Evolutionary conservation across 2,329 filamentous ascomycete species (phyloP).

Genomic region (Leptodontidium sp.): DNA sequence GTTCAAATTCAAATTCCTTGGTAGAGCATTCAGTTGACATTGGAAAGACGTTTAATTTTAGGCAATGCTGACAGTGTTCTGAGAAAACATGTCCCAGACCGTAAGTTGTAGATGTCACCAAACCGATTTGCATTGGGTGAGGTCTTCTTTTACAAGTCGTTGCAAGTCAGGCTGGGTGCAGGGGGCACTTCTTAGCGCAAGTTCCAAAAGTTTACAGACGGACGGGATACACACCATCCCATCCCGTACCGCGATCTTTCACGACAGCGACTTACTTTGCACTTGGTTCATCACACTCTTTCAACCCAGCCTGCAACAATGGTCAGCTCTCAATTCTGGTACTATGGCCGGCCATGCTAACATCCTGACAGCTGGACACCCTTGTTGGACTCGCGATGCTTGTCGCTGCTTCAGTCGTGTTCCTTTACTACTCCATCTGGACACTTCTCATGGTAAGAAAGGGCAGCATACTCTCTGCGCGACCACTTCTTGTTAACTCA

Average conservation of each 20-base stretch:
- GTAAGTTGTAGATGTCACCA: no score
- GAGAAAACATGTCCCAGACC: no score
- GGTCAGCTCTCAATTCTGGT: slow-evolving; percentile 35
- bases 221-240: not conserved
- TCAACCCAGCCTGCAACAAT: slow-evolving; percentile 45
- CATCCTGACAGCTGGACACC: slow-evolving; percentile 80
- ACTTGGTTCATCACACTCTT: slow-evolving; percentile 41
- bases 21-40: no score
- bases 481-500: slow-evolving; percentile 27
- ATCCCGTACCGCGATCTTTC: not conserved
- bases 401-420: slow-evolving; percentile 74
- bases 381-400: slow-evolving; percentile 80
- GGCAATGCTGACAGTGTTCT: no score
- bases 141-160: not conserved
- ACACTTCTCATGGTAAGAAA: slow-evolving; percentile 89
- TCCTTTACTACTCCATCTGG: slow-evolving; percentile 97
- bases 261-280: slow-evolving; percentile 14
- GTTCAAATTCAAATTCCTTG: no score
- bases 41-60: no score
- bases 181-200: not conserved
- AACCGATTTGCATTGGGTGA: no score
- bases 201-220: not conserved
- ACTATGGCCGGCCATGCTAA: slow-evolving; percentile 28
- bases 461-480: slow-evolving; percentile 29
- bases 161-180: not conserved